These are phyloP conservation scores for Aurifilum marmelostoma DNA, from an alignment of 2,329 filamentous ascomycete species.

Conservation along the genomic window DNA sequence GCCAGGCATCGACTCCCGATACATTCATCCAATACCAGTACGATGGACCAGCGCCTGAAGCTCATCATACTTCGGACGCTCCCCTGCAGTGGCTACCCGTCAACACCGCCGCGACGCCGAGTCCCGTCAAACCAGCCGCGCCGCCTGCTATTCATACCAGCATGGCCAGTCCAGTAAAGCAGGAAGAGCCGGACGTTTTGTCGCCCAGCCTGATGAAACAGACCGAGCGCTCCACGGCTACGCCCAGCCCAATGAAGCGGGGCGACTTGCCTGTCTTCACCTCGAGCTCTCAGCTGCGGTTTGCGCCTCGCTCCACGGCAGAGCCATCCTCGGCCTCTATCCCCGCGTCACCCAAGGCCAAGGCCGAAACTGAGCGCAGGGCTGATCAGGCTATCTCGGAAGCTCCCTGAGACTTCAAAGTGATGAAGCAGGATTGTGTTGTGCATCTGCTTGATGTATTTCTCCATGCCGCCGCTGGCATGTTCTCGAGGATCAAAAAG, in stretches of 20 bases:
- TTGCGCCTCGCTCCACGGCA: constrained; percentile 40
- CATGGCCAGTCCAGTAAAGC: constrained; percentile 8
- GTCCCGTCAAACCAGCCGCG: constrained; percentile 7
- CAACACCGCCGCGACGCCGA: constrained; percentile 44
- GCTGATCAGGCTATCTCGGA: constrained; percentile 37
- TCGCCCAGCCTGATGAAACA: constrained; percentile 25
- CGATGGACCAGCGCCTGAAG: constrained; percentile 50
- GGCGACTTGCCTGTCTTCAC: constrained; percentile 44
- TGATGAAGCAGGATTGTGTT: constrained; percentile 26
- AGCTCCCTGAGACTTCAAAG: constrained; percentile 41
- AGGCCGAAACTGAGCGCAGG: constrained; percentile 25
- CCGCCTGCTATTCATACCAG: not conserved
- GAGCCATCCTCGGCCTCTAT: constrained; percentile 4
- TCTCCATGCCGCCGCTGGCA: not conserved
- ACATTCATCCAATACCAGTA: constrained; percentile 60
- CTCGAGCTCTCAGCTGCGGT: constrained; percentile 52
- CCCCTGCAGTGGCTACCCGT: constrained; percentile 57
- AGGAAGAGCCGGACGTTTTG: constrained; percentile 5
- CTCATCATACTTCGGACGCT: constrained; percentile 43
- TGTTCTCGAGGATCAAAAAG: too few relatives aligned
- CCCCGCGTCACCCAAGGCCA: constrained; percentile 9
- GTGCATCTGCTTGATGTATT: not conserved
- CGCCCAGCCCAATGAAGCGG: constrained; percentile 44
- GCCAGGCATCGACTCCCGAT: constrained; percentile 37
- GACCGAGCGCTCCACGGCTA: constrained; percentile 32